These are phyloP conservation scores for Climacium dendroides DNA, from an alignment of 225 moss, liverwort and hornwort species.

Conservation along the genomic window DNA sequence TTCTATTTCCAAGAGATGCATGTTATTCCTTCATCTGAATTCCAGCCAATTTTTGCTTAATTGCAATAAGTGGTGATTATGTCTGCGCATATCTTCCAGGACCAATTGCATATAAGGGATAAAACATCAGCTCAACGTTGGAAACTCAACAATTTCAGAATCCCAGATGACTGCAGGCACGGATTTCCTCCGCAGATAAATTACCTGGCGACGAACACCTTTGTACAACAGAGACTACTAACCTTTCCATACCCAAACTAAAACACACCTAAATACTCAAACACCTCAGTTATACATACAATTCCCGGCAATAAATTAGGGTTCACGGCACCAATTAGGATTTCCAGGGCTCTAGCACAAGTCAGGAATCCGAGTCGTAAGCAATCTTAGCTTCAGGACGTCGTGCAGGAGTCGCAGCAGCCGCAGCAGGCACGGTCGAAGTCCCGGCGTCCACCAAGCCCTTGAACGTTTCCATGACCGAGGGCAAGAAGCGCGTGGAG, in stretches of 20 bases:
- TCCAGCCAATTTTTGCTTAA: no score
- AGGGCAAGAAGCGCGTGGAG: conserved; percentile 59
- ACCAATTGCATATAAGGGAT: neutral
- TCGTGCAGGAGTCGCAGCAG: neutral
- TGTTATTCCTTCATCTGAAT: neutral
- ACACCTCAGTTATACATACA: conserved; percentile 5
- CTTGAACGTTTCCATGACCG: conserved; percentile 53
- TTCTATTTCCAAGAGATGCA: neutral
- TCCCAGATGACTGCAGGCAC: neutral
- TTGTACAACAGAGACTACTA: neutral
- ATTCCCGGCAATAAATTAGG: neutral
- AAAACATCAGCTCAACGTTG: neutral
- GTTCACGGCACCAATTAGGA: neutral
- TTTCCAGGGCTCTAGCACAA: neutral
- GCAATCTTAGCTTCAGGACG: neutral
- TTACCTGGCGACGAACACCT: conserved; percentile 2
- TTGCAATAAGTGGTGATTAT: neutral
- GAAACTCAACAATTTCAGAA: neutral
- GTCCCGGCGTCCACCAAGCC: conserved; percentile 64
- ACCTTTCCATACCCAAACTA: neutral
- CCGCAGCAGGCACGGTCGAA: neutral
- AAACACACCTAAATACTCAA: neutral
- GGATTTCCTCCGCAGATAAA: neutral
- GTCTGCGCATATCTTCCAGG: neutral
- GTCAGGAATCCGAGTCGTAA: conserved; percentile 1